Base-by-base conservation (phyloP, 106 monocot genomes). In the Dactylorhiza incarnata region DNA sequence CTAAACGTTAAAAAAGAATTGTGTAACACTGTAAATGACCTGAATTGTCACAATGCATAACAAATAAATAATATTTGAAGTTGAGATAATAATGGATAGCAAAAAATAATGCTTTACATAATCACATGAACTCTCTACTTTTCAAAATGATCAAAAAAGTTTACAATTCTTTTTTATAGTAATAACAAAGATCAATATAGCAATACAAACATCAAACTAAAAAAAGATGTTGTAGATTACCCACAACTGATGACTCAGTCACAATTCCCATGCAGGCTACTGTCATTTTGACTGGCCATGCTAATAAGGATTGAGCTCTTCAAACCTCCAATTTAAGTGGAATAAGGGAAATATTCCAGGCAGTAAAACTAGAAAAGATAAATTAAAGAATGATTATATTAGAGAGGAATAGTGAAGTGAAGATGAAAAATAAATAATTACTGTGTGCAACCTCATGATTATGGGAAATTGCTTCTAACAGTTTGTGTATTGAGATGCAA, bases 321-420 rank as follows among this genome's bases (percentile, higher is more conserved):
- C 45, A 4, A 29, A 44, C 86, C 88, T 55, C 53, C 86, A 80
- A 94, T 85, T 19, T 90, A 67, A 25, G 84, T 83, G 0, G 94
- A 94, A 75, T 79, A 94, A 13, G 88, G 94, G 45, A 94, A 94
- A 76, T 90, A 91, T 68, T 85, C 85, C 13, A 86, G 84, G 71
- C 90, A 88, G 13, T 24, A 23, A 2, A 62, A 62, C 24, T n/a
- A n/a, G n/a, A n/a, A n/a, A 62, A 62, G 56, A 2, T n/a, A 24
- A 23, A 24, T 62, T 23, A 24, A 24, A 5, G 7, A 50, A 63
- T 63, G 11, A 25, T 63, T 25, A 9, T 63, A 3, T 63, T 63
- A 54, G 17, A 61, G 22, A 22, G 61, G 19, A 22, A 24, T 8
- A 63, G 1, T 0, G 2, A 1, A 25, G 25, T 5, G n/a, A 56